Base-by-base conservation (phyloP, 805 yeast genomes). In the Lachancea cidri region DNA sequence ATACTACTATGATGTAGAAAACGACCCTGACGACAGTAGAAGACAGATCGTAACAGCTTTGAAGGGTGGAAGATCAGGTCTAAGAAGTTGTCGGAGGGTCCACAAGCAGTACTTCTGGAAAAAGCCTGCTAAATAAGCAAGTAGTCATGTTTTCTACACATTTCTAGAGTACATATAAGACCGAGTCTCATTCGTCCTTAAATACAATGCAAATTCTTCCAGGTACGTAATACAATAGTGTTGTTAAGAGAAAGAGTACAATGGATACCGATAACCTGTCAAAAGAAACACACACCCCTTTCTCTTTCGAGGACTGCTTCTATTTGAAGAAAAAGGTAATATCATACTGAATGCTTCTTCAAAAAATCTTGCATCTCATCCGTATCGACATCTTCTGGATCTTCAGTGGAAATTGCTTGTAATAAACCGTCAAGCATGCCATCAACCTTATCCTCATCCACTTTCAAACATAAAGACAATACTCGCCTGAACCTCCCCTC, bases 31-130 rank as follows among this genome's bases (percentile, higher is more conserved):
- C 56, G 54, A 58, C 19, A 79, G 79, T 36, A 79, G 98, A 58
- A 79, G 77, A 31, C 63, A 64, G 36, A 65, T 88, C 48, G 95
- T 89, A 4, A 74, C 77, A 38, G 81, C 84, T 34, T 67, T 87
- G 40, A 84, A 86, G 58, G 97, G 97, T 8, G 74, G 76, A 1
- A 74, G 77, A 54, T 76, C 83, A 3, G 86, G 91, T 1, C 70
- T 91, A 51, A 77, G 98, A 62, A 78, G 84, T 33, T 93, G 98
- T 65, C 77, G 98, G 67, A 87, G 83, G 65, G 85, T 86, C 1
- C 98, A 89, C 66, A 93, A 93, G 66, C 98, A 71, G 49, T 71
- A 71, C 49, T 71, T 65, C 54, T 71, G 74, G 74, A 71, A 70
- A 47, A 71, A 66, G 46, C 76, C 76, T 16, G 60, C 58, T 5